Percentiles rank a stretch among this genome's conserved stretches.
Conservation (phyloP, 2,329 filamentous ascomycete species). For the Alternaria atra region DNA sequence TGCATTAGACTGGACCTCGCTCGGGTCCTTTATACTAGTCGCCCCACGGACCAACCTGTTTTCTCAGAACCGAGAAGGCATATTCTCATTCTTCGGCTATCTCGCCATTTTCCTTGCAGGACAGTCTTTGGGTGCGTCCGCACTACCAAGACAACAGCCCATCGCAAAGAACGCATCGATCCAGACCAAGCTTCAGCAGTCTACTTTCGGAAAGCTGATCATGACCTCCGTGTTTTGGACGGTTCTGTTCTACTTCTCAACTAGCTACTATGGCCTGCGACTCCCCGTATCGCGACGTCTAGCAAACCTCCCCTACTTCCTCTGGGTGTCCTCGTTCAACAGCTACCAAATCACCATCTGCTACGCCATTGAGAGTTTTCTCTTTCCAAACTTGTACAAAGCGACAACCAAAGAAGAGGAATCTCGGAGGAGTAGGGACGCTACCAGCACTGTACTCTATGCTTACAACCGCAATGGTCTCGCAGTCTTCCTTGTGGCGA, state of each 20-base stretch:
- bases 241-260: constrained; percentile 73
- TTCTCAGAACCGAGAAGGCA: constrained; percentile 90
- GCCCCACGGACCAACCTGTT: constrained; percentile 81
- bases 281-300: constrained; percentile 83
- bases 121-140: constrained; percentile 80
- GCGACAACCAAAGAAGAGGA: constrained; percentile 65
- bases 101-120: constrained; percentile 93
- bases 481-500: constrained; percentile 84
- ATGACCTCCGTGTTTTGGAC: constrained; percentile 74
- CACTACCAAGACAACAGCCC: constrained; percentile 69
- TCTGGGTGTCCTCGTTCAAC: constrained; percentile 95
- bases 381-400: constrained; percentile 77
- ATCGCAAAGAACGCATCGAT: constrained; percentile 54
- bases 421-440: constrained; percentile 68
- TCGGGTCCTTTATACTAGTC: constrained; percentile 84
- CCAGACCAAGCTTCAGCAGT: constrained; percentile 60
- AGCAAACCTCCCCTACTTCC: constrained; percentile 90
- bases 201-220: constrained; percentile 70
- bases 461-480: constrained; percentile 91
- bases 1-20: constrained; percentile 73
- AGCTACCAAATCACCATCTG: constrained; percentile 81
- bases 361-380: constrained; percentile 76
- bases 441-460: constrained; percentile 82
- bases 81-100: constrained; percentile 96
- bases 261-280: constrained; percentile 71